phyloP scores from a whole-genome alignment of 2,329 filamentous ascomycete genomes.

The Aspergillus sp. region DNA sequence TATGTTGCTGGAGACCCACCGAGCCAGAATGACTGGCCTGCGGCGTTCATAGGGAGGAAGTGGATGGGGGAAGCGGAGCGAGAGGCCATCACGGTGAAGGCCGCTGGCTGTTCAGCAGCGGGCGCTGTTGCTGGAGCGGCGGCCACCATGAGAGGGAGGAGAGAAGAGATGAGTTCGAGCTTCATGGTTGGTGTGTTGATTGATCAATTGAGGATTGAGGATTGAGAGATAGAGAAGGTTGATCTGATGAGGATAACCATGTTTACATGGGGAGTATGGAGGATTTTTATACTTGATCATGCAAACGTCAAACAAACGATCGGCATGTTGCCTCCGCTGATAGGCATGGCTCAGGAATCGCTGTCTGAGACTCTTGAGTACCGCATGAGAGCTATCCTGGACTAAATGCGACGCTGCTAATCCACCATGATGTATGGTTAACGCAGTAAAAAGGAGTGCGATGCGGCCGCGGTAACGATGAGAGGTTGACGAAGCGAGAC shows the following conservation, averaged over 20 bases:
- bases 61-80: slow-evolving; percentile 57
- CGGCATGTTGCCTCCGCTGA: slow-evolving; percentile 23
- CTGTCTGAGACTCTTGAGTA: not conserved
- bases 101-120: slow-evolving; percentile 3
- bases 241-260: not conserved
- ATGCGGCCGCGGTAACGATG: not conserved
- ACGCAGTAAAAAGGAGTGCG: not conserved
- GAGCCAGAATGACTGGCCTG: slow-evolving; percentile 55
- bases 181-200: slow-evolving; percentile 31
- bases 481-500: not conserved
- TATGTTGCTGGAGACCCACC: slow-evolving; percentile 53
- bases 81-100: slow-evolving; percentile 50
- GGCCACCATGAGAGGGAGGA: slow-evolving; percentile 32
- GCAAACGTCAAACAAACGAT: slow-evolving; percentile 2
- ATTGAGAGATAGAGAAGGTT: not conserved
- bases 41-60: slow-evolving; percentile 51
- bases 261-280: not conserved
- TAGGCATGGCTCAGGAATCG: not conserved
- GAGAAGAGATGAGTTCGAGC: slow-evolving; percentile 25
- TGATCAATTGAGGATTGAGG: not conserved
- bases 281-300: slow-evolving; percentile 6
- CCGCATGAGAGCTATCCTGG: not conserved
- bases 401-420: not conserved
- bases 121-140: slow-evolving; percentile 26
- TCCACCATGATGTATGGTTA: slow-evolving; percentile 1